These are phyloP conservation scores for Puccinia hordei DNA, from an alignment of 1,284 basidiomycete species.

Conservation along the genomic window DNA sequence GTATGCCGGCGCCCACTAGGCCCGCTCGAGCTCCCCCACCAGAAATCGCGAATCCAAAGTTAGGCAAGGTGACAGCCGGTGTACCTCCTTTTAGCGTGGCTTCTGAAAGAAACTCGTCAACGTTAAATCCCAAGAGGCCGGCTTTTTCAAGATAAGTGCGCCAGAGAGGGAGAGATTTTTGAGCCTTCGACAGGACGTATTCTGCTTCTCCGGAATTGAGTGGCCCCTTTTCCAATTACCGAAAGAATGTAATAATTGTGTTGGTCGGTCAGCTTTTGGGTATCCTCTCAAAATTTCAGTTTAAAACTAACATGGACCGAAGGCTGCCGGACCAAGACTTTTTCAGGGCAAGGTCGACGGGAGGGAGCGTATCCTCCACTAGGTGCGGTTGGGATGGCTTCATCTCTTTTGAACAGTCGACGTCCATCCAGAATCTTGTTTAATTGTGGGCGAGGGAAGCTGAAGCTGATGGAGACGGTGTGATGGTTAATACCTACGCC, in stretches of 20 bases:
- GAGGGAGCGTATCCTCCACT: conserved; percentile 49
- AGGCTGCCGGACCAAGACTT: conserved; percentile 42
- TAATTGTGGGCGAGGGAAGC: neutral
- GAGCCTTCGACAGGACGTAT: conserved; percentile 34
- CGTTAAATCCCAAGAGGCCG: conserved; percentile 36
- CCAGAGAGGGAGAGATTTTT: conserved; percentile 50
- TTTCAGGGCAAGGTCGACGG: conserved; percentile 43
- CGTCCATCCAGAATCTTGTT: conserved; percentile 21
- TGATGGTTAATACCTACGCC: conserved; percentile 4
- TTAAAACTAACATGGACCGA: conserved; percentile 28
- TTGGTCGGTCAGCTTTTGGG: neutral
- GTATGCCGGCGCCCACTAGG: conserved; percentile 41
- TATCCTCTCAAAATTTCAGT: neutral
- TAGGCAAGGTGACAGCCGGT: conserved; percentile 35
- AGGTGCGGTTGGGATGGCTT: conserved; percentile 50
- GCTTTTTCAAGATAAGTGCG: conserved; percentile 37
- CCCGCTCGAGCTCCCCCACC: conserved; percentile 51
- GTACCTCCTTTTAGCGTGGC: neutral
- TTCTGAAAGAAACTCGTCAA: conserved; percentile 40
- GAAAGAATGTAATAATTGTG: too few relatives aligned
- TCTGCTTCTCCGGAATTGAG: conserved; percentile 40
- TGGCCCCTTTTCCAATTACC: conserved; percentile 22
- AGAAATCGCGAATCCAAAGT: conserved; percentile 48
- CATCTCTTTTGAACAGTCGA: conserved; percentile 44
- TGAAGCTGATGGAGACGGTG: conserved; percentile 21